A percentile compares a stretch with the other conserved stretches of the same genome.
phyloP scores from a whole-genome alignment of 768 basidiomycete species.

The Tylopilus vinaceipallidus region DNA sequence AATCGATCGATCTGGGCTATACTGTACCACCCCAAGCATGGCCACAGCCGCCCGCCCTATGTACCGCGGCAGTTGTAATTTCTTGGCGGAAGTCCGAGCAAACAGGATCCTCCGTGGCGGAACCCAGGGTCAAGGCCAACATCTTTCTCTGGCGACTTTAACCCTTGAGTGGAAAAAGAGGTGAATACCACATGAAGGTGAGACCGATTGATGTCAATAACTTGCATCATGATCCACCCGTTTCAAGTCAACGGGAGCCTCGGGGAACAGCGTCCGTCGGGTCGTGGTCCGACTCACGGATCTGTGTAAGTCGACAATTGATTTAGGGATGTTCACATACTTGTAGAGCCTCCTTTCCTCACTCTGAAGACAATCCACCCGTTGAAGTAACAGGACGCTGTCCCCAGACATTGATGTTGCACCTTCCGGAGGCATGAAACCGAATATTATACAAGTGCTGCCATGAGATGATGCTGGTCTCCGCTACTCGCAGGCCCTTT shows the following conservation, averaged over 20 bases:
- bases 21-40: not conserved
- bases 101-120: no score
- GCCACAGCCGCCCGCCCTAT: conserved; percentile 1
- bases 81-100: not conserved
- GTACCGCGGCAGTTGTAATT: conserved; percentile 4
- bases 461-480: not conserved
- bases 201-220: conserved; percentile 2
- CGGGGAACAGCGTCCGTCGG: conserved; percentile 9
- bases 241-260: conserved; percentile 12
- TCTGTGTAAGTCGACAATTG: not conserved
- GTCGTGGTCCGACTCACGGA: conserved; percentile 9
- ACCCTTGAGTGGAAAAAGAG: conserved; percentile 7
- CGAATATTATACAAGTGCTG: not conserved
- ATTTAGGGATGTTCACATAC: conserved; percentile 3
- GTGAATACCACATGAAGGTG: not conserved
- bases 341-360: not conserved
- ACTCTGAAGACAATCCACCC: not conserved
- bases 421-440: not conserved
- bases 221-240: not conserved
- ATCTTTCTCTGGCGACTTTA: conserved; percentile 1
- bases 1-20: not conserved
- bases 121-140: conserved; percentile 1
- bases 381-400: not conserved
- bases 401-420: not conserved
- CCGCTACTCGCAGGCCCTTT: conserved; percentile 1